Evolutionary conservation across 371 early-diverging fungal species (phyloP).

Genomic region (Haplosporangium sp.): DNA sequence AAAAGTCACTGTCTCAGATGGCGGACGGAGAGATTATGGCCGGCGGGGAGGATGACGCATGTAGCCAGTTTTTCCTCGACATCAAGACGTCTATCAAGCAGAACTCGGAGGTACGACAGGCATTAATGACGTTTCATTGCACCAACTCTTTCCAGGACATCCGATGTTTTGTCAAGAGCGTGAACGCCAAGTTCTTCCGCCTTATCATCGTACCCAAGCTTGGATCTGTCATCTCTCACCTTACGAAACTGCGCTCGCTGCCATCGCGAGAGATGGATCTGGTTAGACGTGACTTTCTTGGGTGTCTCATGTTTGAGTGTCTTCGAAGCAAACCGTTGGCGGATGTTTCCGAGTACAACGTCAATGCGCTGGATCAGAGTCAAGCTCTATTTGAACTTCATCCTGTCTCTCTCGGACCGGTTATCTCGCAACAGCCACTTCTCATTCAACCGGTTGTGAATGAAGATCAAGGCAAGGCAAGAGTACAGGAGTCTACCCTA

Average conservation of each 20-base stretch:
- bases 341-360: constrained; percentile 34
- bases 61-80: constrained; percentile 56
- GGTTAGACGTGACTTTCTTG: constrained; percentile 42
- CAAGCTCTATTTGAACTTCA: constrained; percentile 37
- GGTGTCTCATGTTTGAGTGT: constrained; percentile 66
- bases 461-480: constrained; percentile 45
- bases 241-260: constrained; percentile 39
- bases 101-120: constrained; percentile 34
- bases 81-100: constrained; percentile 47
- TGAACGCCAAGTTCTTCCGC: constrained; percentile 66
- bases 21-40: constrained; percentile 64
- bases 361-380: constrained; percentile 30
- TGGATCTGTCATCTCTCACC: constrained; percentile 58
- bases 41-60: constrained; percentile 51
- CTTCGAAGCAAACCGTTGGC: constrained; percentile 61
- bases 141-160: constrained; percentile 58
- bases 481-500: constrained; percentile 45
- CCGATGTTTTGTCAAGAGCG: constrained; percentile 76
- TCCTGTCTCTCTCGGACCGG: constrained; percentile 29
- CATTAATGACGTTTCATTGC: constrained; percentile 40
- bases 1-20: constrained; percentile 59
- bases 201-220: constrained; percentile 71
- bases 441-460: constrained; percentile 47
- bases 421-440: constrained; percentile 18
- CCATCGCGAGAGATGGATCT: constrained; percentile 17